Base-by-base conservation (phyloP, 257 asterid species). In the Orobanche coerulescens region DNA sequence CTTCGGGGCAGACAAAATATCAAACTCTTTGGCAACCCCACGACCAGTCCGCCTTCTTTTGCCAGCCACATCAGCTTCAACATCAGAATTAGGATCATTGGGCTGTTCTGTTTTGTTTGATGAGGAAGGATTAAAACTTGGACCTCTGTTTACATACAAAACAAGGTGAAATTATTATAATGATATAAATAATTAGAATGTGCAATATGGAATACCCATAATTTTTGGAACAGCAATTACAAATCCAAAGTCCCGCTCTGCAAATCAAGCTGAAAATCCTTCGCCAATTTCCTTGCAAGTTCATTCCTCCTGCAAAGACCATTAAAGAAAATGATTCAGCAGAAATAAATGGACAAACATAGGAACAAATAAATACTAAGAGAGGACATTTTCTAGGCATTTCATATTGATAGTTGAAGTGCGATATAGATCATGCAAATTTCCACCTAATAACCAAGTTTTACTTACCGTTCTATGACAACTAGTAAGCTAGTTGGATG, bases 401-500 rank as follows among this genome's bases (percentile, higher is more conserved):
- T 42, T 36, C 58, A 14, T 36, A 46, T 15, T 24, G 26, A 16
- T 9, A 18, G 63, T n/a, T 52, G 55, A 34, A 25, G 61, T 16
- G 12, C 33, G 16, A 31, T 23, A 30, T 19, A 53, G 37, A 40
- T 23, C 2, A 57, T n/a, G 31, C 23, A 49, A 53, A 58, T 37
- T 61, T 48, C 42, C 23, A 57, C 44, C 39, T 8, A 58, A 43
- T 19, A 48, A 46, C 50, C 58, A 61, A 48, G 25, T 61, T 25
- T 58, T 34, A 42, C 76, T 16, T 50, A 93, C 98, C 96, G 75
- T 75, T 93, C 98, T 42, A 86, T 86, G 64, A 89, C 97, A 70
- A 90, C 53, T 64, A 86, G 74, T 46, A 93, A 76, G 87, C 81
- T 86, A 65, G 95, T 81, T 2, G 98, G 98, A 71, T 93, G 97